phyloP scores from a whole-genome alignment of 2,329 filamentous ascomycete species.

The Sporothrix phasma region DNA sequence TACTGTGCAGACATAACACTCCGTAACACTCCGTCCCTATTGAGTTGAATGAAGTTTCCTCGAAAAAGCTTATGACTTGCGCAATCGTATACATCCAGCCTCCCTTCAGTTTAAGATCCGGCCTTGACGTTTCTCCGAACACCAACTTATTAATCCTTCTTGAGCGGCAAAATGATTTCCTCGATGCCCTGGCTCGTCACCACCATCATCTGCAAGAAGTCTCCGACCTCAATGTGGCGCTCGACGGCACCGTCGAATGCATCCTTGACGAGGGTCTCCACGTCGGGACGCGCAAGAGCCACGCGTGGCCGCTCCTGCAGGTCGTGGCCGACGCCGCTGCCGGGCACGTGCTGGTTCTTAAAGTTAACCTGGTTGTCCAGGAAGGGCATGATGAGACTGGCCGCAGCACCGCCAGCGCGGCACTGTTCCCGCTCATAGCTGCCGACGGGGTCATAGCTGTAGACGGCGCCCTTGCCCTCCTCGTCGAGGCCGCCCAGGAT shows the following conservation, averaged over 20 bases:
- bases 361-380: slow-evolving; percentile 99
- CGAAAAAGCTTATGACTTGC: no score
- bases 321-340: slow-evolving; percentile 72
- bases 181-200: slow-evolving; percentile 82
- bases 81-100: no score
- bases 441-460: slow-evolving; percentile 95
- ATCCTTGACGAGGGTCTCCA: slow-evolving; percentile 86
- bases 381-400: slow-evolving; percentile 97
- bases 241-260: slow-evolving; percentile 97
- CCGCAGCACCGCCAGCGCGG: slow-evolving; percentile 82
- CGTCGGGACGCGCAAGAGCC: slow-evolving; percentile 61
- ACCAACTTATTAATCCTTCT: slow-evolving; percentile 90
- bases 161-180: slow-evolving; percentile 74
- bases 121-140: no score
- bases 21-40: no score
- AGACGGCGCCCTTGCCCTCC: slow-evolving; percentile 85
- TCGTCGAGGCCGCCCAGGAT: slow-evolving; percentile 93
- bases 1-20: no score
- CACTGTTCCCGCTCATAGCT: slow-evolving; percentile 97
- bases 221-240: slow-evolving; percentile 97
- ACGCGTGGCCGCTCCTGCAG: slow-evolving; percentile 60
- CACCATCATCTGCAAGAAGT: slow-evolving; percentile 89
- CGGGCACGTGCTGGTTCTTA: slow-evolving; percentile 95
- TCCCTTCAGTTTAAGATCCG: no score
- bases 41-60: no score